phyloP scores from a whole-genome alignment of 1,284 basidiomycete species.

The Ganoderma meredithae region DNA sequence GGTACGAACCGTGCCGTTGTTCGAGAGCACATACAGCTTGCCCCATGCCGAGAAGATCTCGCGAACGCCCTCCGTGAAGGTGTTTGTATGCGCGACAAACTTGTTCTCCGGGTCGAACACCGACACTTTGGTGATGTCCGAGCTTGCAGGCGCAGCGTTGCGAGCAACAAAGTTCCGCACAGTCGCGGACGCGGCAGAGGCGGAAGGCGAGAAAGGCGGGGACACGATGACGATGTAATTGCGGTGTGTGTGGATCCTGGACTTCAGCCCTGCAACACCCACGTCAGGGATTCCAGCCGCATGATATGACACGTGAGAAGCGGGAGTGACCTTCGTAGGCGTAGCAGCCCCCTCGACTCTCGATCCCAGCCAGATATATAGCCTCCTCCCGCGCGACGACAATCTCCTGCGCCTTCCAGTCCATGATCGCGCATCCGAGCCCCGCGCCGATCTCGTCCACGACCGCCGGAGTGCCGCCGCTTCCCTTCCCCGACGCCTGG shows the following conservation, averaged over 20 bases:
- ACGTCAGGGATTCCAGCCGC: neutral
- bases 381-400: constrained; percentile 93
- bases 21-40: constrained; percentile 77
- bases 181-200: constrained; percentile 74
- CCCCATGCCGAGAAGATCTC: constrained; percentile 85
- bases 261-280: constrained; percentile 64
- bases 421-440: constrained; percentile 86
- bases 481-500: constrained; percentile 80
- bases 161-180: constrained; percentile 76
- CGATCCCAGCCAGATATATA: constrained; percentile 86
- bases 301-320: constrained; percentile 14
- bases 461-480: constrained; percentile 68
- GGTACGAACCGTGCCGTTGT: constrained; percentile 70
- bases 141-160: constrained; percentile 49
- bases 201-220: constrained; percentile 79
- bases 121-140: constrained; percentile 86
- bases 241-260: constrained; percentile 72
- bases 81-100: constrained; percentile 84
- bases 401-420: constrained; percentile 75
- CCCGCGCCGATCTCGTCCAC: constrained; percentile 90
- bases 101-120: constrained; percentile 96
- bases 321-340: constrained; percentile 82
- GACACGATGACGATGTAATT: constrained; percentile 92
- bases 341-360: constrained; percentile 86
- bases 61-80: constrained; percentile 82